Base-by-base conservation (phyloP, 2,329 filamentous ascomycete species). In the Fusarium pilosicola region DNA sequence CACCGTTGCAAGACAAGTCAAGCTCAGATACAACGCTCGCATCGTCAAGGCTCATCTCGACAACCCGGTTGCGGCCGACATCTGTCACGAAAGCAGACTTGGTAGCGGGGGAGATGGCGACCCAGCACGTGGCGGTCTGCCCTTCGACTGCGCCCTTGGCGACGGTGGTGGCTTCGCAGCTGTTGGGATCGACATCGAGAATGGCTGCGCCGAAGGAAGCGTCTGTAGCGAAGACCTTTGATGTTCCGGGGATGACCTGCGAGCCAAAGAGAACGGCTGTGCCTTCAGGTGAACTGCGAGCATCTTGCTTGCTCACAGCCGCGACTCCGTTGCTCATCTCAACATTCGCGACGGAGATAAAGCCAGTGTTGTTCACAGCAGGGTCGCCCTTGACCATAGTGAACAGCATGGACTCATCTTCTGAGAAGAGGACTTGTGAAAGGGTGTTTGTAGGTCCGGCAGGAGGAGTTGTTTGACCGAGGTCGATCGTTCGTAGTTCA, bases 351-450 rank as follows among this genome's bases (percentile, higher is more conserved):
- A 84, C 79, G 0, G 87, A 86, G 17, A 92, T 65, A 73, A 89
- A 91, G 1, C 90, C 89, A 0, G 85, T 88, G 59, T 87, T 89
- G 77, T 89, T 89, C 9, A 79, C 80, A 0, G 82, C 73, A 0
- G 87, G 87, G 62, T 91, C 84, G 3, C 90, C 90, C 79, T 92
- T 92, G 45, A 92, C 88, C 3, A 87, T 90, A 0, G 87, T 84
- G 57, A 88, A 84, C 1, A 92, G 81, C 5, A 80, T 84, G 0
- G 78, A 81, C 69, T 88, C 84, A 59, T 92, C 88, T 0, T 79
- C 79, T 2, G 87, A 88, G 80, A 91, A 92, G 77, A 91, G 88
- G 0, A 86, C 83, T 13, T 92, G 89, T 0, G 89, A 90, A 6
- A 91, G 84, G 0, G 88, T 90, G 78, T 90, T 90, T 5, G 82